A percentile compares a stretch with the other conserved stretches of the same genome.
phyloP scores from a whole-genome alignment of 495 filamentous ascomycete species.

The Lentithecium fluviatile region DNA sequence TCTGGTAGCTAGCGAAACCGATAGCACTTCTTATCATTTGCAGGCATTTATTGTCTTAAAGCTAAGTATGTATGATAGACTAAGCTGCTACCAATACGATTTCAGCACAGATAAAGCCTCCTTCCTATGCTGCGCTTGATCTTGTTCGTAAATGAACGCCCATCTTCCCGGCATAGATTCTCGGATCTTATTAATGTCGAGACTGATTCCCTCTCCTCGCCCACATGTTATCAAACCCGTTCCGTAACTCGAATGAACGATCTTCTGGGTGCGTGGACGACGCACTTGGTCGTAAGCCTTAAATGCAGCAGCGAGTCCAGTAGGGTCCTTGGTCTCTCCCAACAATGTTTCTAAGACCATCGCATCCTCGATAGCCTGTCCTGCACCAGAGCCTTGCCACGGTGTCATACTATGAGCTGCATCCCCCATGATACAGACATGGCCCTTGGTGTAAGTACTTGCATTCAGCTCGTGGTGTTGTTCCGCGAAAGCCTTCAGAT shows the following conservation, averaged over 20 bases:
- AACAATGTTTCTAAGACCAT: slow-evolving; percentile 32
- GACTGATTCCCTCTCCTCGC: too few relatives aligned
- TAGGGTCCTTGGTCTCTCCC: not conserved
- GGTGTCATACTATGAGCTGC: slow-evolving; percentile 36
- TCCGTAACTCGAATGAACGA: slow-evolving; percentile 52
- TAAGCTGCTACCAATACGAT: too few relatives aligned
- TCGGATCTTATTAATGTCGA: too few relatives aligned
- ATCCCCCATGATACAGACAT: slow-evolving; percentile 31
- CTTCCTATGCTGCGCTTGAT: too few relatives aligned
- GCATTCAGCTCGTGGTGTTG: slow-evolving; percentile 6
- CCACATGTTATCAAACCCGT: too few relatives aligned
- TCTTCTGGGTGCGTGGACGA: slow-evolving; percentile 46
- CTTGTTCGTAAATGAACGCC: too few relatives aligned
- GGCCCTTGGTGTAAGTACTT: slow-evolving; percentile 21
- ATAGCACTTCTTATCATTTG: too few relatives aligned
- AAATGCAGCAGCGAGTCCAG: slow-evolving; percentile 37
- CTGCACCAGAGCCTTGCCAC: slow-evolving; percentile 33
- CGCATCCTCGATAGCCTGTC: slow-evolving; percentile 36
- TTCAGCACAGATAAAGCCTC: too few relatives aligned
- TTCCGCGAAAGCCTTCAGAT: slow-evolving; percentile 14
- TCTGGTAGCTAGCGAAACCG: too few relatives aligned
- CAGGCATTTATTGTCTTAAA: too few relatives aligned
- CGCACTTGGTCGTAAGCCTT: slow-evolving; percentile 39
- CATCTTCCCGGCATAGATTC: too few relatives aligned
- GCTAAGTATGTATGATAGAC: too few relatives aligned